phyloP scores from a whole-genome alignment of 805 yeast genomes.

The Starmerella potacharoeniae region DNA sequence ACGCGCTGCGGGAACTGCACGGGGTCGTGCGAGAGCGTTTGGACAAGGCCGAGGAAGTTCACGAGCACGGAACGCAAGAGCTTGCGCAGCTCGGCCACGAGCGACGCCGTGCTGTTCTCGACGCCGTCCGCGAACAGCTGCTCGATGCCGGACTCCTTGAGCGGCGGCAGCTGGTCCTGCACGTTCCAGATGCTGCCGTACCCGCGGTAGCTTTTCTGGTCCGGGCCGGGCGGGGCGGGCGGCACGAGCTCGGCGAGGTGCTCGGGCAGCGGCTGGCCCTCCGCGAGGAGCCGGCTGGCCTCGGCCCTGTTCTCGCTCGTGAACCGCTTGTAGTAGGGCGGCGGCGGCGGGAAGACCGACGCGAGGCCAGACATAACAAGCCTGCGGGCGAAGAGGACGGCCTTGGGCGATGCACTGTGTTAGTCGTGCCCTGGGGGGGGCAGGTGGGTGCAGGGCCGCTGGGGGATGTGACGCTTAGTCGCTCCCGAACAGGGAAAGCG shows the following conservation, averaged over 20 bases:
- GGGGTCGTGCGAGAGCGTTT: constrained; percentile 66
- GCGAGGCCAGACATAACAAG: constrained; percentile 33
- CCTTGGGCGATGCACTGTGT: too few relatives aligned
- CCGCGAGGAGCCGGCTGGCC: constrained; percentile 12
- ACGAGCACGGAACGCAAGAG: constrained; percentile 66
- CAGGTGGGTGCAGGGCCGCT: too few relatives aligned
- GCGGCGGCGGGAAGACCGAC: constrained; percentile 90
- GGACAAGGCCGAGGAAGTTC: constrained; percentile 72
- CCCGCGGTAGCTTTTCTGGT: constrained; percentile 53
- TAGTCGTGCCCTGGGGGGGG: too few relatives aligned
- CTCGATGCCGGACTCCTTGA: constrained; percentile 63
- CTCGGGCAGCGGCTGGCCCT: constrained; percentile 1
- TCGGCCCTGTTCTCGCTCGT: constrained; percentile 44
- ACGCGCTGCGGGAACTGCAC: constrained; percentile 48
- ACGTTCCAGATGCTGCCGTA: constrained; percentile 86
- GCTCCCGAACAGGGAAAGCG: neutral
- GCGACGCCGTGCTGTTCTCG: constrained; percentile 14
- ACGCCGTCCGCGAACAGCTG: constrained; percentile 46
- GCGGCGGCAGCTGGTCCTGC: constrained; percentile 60
- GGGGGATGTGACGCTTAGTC: neutral
- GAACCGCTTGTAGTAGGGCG: constrained; percentile 65
- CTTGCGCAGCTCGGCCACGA: constrained; percentile 54
- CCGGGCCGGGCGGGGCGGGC: constrained; percentile 26
- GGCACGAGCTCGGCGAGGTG: constrained; percentile 25
- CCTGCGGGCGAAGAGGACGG: neutral